A percentile compares a stretch with the other conserved stretches of the same genome.
phyloP scores from a whole-genome alignment of 768 basidiomycete species.

The Ephemerocybe angulata region DNA sequence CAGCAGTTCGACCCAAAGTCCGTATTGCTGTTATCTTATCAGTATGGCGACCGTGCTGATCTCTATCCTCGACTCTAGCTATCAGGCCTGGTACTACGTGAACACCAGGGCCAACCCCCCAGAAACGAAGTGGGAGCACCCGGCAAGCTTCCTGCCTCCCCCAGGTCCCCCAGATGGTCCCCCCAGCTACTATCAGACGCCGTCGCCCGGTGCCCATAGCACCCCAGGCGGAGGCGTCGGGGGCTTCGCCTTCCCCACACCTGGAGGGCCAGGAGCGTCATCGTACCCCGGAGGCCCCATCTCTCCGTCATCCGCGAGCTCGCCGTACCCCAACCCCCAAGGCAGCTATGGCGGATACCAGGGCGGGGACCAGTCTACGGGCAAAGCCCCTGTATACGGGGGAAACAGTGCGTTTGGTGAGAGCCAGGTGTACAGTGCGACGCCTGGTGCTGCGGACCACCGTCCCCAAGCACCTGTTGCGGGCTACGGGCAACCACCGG shows the following conservation, averaged over 20 bases:
- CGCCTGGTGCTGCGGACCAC: neutral
- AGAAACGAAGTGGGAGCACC: constrained; percentile 67
- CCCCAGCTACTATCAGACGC: constrained; percentile 35
- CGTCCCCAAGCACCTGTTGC: neutral
- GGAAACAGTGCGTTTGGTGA: neutral
- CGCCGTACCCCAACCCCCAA: constrained; percentile 26
- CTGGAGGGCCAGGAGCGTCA: constrained; percentile 12
- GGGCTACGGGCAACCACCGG: constrained; percentile 10
- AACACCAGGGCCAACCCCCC: constrained; percentile 62
- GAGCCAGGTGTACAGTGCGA: neutral
- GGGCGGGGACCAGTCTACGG: constrained; percentile 7
- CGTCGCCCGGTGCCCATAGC: constrained; percentile 6
- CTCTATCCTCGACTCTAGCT: constrained; percentile 34
- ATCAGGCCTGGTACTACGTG: constrained; percentile 56
- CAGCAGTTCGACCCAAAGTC: constrained; percentile 66
- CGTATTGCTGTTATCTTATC: constrained; percentile 29
- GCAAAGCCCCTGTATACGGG: constrained; percentile 11
- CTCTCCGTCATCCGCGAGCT: constrained; percentile 7
- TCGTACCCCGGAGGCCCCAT: too few species aligned
- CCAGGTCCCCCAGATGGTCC: constrained; percentile 41
- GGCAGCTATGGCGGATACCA: constrained; percentile 24
- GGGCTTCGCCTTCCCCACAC: constrained; percentile 9
- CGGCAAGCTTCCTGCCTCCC: constrained; percentile 48
- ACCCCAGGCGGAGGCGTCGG: neutral
- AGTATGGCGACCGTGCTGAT: constrained; percentile 1